Percentiles rank a stretch among this genome's conserved stretches.
Conservation (phyloP, 257 asterid genomes). For the Agastache rugosa region DNA sequence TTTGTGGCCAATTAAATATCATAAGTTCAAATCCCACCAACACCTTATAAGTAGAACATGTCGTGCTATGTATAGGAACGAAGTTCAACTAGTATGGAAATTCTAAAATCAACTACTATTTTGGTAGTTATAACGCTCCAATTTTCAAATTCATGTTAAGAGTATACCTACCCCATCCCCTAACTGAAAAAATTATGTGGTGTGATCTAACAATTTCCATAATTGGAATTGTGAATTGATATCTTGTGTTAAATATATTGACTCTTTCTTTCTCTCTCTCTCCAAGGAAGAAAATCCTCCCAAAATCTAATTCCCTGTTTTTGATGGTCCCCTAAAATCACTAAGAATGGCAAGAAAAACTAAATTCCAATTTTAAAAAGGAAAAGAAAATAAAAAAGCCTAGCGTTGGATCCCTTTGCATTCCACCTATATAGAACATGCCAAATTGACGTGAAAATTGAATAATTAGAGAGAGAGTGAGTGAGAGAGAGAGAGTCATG, state of each 20-base stretch:
- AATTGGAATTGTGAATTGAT: conserved; percentile 7
- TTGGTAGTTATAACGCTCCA: no score
- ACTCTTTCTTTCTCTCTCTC: neutral
- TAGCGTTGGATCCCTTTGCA: conserved; percentile 48
- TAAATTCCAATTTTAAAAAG: conserved; percentile 8
- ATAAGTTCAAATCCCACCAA: no score
- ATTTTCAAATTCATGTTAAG: neutral
- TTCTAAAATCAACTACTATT: no score
- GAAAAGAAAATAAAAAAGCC: neutral
- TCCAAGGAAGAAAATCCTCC: neutral
- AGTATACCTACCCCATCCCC: no score
- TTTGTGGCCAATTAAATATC: no score
- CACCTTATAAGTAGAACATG: no score
- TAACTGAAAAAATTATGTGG: neutral
- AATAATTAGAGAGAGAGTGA: neutral
- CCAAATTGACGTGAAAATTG: conserved; percentile 28
- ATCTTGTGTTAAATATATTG: neutral
- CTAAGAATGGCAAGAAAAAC: conserved; percentile 29
- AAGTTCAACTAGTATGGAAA: neutral
- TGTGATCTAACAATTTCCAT: neutral
- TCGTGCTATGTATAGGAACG: no score
- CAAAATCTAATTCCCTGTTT: conserved; percentile 34
- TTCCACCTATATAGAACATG: conserved; percentile 46
- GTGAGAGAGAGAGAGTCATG: neutral
- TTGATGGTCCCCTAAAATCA: conserved; percentile 40